Conservation (phyloP, 1,284 basidiomycete species). For the Stereum hirsutum region DNA sequence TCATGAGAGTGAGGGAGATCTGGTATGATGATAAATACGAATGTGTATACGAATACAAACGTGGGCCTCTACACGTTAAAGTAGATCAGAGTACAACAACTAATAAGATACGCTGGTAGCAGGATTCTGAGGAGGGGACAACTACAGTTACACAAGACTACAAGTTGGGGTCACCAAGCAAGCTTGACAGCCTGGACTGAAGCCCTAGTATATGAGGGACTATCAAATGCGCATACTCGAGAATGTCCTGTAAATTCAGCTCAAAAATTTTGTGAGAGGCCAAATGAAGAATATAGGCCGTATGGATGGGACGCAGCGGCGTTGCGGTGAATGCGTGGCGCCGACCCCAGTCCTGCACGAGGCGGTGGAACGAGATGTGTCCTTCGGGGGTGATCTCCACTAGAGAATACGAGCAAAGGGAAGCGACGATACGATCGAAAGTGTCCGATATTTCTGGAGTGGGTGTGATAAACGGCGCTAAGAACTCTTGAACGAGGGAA, state of each 20-base stretch:
- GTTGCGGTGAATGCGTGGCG: too few relatives aligned
- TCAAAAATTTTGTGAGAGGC: not conserved
- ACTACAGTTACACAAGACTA: too few relatives aligned
- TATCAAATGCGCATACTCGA: not conserved
- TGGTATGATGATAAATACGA: too few relatives aligned
- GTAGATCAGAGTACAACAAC: not conserved
- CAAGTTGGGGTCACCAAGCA: too few relatives aligned
- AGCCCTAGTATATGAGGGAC: not conserved
- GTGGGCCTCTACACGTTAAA: too few relatives aligned
- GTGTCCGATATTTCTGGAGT: not conserved
- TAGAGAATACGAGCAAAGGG: not conserved
- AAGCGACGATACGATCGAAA: not conserved
- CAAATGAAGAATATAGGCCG: not conserved
- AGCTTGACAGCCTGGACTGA: not conserved
- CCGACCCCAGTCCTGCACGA: not conserved
- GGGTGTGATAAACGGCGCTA: not conserved
- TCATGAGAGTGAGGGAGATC: too few relatives aligned
- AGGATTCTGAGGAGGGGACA: too few relatives aligned
- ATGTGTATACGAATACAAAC: too few relatives aligned
- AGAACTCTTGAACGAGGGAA: not conserved
- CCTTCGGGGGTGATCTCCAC: not conserved
- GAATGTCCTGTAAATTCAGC: not conserved
- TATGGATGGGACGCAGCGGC: too few relatives aligned
- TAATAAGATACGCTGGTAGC: not conserved
- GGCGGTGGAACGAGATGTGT: not conserved